These are phyloP conservation scores for Coemansia aciculifera DNA, from an alignment of 192 early-diverging fungal species.

Conservation along the genomic window DNA sequence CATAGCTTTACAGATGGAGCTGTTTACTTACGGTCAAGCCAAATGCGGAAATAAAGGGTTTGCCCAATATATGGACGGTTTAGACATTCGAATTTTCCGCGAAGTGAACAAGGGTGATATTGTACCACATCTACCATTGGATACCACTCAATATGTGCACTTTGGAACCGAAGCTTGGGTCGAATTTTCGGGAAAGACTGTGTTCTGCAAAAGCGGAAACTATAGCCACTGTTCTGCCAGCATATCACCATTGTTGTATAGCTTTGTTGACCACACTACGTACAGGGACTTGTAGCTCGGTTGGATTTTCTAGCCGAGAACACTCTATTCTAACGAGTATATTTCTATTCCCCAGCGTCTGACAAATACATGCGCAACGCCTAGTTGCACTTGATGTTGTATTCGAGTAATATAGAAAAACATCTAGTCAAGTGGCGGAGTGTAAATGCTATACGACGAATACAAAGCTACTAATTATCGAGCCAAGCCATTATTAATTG, in stretches of 20 bases:
- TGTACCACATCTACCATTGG: slow-evolving; percentile 25
- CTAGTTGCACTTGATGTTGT: no score
- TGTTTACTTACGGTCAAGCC: slow-evolving; percentile 41
- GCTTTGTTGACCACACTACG: slow-evolving; percentile 16
- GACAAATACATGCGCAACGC: no score
- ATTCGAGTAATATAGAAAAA: no score
- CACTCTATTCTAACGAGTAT: no score
- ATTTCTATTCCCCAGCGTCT: no score
- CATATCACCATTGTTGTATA: slow-evolving; percentile 10
- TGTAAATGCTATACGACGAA: no score
- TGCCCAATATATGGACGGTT: slow-evolving; percentile 25
- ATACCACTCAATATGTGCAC: slow-evolving; percentile 8
- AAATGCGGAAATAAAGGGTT: slow-evolving; percentile 32
- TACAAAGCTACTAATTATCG: no score
- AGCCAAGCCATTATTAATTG: no score
- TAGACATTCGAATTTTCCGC: slow-evolving; percentile 5
- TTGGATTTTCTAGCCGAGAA: no score
- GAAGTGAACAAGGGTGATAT: slow-evolving; percentile 43
- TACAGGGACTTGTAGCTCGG: slow-evolving; percentile 16
- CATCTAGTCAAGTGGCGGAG: no score
- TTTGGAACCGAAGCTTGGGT: slow-evolving; percentile 40
- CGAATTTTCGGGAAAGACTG: not conserved
- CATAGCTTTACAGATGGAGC: not conserved
- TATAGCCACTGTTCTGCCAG: slow-evolving; percentile 27
- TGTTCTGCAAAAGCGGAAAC: slow-evolving; percentile 18